Conservation (phyloP, 2,329 filamentous ascomycete genomes). For the Scolecobasidium constrictum region DNA sequence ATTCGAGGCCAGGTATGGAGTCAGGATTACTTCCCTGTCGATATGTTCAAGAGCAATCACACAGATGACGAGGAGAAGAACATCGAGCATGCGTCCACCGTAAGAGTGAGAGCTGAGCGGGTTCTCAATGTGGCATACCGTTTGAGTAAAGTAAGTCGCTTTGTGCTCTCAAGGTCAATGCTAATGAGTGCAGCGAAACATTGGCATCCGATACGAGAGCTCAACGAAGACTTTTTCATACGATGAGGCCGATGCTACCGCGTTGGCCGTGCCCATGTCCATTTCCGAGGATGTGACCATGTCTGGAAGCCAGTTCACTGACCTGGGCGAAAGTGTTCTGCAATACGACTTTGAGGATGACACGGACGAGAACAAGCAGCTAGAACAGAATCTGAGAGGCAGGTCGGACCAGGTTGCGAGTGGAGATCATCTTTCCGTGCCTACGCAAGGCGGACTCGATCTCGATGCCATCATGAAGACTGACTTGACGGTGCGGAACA, state of each 20-base stretch:
- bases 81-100: conserved; percentile 41
- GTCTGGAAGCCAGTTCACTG: not conserved
- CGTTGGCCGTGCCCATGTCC: not conserved
- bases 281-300: not conserved
- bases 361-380: not conserved
- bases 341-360: conserved; percentile 3
- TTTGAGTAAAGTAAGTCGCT: conserved; percentile 3
- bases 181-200: not conserved
- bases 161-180: no score
- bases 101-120: not conserved
- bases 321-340: not conserved
- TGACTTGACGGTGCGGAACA: not conserved
- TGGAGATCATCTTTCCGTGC: no score
- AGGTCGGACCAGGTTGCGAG: no score
- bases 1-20: conserved; percentile 49
- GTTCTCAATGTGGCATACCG: conserved; percentile 2
- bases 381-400: conserved; percentile 1
- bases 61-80: conserved; percentile 55
- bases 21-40: conserved; percentile 44
- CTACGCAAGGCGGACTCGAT: no score
- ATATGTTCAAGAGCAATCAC: conserved; percentile 48
- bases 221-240: not conserved
- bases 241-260: no score
- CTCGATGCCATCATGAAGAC: not conserved
- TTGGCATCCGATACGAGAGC: not conserved